Evolutionary conservation across 192 early-diverging fungal genomes (phyloP).

Genomic region (Umbelopsis isabellina): DNA sequence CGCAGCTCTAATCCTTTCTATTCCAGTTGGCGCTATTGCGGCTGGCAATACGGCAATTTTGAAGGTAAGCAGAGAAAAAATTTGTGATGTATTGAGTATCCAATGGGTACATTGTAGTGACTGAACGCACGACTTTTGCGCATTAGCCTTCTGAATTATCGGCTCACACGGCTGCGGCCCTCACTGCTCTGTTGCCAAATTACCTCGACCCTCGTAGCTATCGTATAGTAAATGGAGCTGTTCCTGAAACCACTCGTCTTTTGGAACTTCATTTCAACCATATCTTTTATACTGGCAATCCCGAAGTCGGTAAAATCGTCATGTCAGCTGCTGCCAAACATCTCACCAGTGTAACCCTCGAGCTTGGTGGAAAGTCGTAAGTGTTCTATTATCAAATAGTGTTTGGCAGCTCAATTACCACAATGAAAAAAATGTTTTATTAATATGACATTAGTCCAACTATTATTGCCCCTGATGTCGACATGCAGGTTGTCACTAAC

Average conservation of each 20-base stretch:
- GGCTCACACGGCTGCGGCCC: constrained; percentile 60
- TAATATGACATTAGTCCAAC: constrained; percentile 47
- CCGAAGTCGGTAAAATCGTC: constrained; percentile 78
- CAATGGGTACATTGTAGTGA: too few species aligned
- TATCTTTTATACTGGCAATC: constrained; percentile 93
- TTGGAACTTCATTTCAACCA: constrained; percentile 85
- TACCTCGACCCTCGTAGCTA: constrained; percentile 76
- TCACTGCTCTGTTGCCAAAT: constrained; percentile 70
- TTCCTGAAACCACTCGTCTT: constrained; percentile 72
- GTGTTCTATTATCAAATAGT: neutral
- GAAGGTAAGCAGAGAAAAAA: constrained; percentile 44
- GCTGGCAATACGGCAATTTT: constrained; percentile 83
- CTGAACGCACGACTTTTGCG: too few species aligned
- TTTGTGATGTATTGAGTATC: too few species aligned
- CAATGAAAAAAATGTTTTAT: neutral
- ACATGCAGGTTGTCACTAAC: constrained; percentile 66
- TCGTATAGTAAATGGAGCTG: constrained; percentile 80
- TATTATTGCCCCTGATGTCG: constrained; percentile 66
- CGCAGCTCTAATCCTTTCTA: constrained; percentile 34
- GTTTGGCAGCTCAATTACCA: too few species aligned
- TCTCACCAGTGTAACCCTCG: constrained; percentile 87
- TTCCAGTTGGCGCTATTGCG: constrained; percentile 84
- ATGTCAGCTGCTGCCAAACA: constrained; percentile 84
- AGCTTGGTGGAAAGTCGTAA: constrained; percentile 90
- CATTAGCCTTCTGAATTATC: constrained; percentile 78